These are phyloP conservation scores for Talaromyces trachyspermus DNA, from an alignment of 495 filamentous ascomycete species.

Conservation along the genomic window DNA sequence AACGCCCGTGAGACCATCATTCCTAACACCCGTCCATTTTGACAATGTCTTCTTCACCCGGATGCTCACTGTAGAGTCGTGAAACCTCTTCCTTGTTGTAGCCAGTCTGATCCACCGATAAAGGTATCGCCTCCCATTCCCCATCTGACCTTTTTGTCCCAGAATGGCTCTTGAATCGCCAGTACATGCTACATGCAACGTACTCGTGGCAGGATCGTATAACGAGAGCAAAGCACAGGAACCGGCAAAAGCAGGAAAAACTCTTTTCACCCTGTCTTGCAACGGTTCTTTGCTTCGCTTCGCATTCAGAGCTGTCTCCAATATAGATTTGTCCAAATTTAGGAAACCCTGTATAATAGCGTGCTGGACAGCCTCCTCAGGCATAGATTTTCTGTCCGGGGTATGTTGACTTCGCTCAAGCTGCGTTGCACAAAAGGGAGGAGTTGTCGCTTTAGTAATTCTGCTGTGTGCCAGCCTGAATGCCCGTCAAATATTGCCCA, in stretches of 20 bases:
- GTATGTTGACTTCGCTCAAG: no score
- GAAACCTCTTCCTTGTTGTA: conserved; percentile 43
- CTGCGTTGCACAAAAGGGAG: no score
- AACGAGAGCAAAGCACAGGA: conserved; percentile 54
- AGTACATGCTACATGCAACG: conserved; percentile 49
- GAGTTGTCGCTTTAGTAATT: no score
- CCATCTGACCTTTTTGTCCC: conserved; percentile 37
- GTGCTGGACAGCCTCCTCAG: no score
- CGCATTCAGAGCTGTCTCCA: no score
- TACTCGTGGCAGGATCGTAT: conserved; percentile 41
- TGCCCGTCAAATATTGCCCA: no score
- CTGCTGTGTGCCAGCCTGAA: no score
- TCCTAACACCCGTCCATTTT: conserved; percentile 50
- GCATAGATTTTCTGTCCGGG: no score
- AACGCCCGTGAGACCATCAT: conserved; percentile 52
- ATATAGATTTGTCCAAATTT: no score
- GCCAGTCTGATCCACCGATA: conserved; percentile 55
- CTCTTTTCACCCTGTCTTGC: no score
- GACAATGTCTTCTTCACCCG: conserved; percentile 47
- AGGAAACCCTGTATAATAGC: no score
- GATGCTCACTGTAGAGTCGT: conserved; percentile 47
- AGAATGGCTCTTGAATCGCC: conserved; percentile 57
- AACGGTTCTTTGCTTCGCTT: no score
- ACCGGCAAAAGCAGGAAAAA: conserved; percentile 46
- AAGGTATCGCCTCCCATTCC: conserved; percentile 39